These are phyloP conservation scores for Colletotrichum melonis DNA, from an alignment of 2,329 filamentous ascomycete species.

Conservation along the genomic window DNA sequence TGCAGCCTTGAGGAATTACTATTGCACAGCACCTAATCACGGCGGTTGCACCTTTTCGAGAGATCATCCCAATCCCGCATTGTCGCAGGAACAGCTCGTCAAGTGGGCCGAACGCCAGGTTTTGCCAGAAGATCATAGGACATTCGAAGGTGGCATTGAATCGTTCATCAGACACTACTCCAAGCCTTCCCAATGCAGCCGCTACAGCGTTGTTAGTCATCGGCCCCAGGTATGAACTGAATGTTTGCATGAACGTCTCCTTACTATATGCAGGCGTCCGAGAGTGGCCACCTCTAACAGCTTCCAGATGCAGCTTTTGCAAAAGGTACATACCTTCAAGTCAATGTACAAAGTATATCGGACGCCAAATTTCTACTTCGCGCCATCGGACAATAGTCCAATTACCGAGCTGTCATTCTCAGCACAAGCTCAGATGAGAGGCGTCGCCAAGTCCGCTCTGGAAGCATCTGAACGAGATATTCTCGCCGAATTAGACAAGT, in stretches of 20 bases:
- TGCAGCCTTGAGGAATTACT: conserved; percentile 1
- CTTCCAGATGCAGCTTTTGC: background rate
- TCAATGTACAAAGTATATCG: background rate
- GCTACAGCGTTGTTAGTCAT: background rate
- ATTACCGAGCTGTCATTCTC: conserved; percentile 46
- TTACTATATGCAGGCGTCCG: background rate
- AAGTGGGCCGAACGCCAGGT: conserved; percentile 12
- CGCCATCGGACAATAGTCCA: background rate
- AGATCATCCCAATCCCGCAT: background rate
- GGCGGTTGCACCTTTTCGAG: conserved; percentile 11
- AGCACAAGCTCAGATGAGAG: conserved; percentile 53
- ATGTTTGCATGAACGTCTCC: background rate
- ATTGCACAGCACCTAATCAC: background rate
- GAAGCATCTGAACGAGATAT: conserved; percentile 52
- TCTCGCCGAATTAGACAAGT: conserved; percentile 53
- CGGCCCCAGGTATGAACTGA: background rate
- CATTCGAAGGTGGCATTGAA: conserved; percentile 24
- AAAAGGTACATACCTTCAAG: background rate
- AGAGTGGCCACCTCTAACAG: background rate
- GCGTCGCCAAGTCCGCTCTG: conserved; percentile 51
- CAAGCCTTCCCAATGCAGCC: background rate
- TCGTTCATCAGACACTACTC: conserved; percentile 16
- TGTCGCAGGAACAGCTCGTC: background rate
- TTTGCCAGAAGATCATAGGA: background rate
- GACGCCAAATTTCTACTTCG: background rate